These are phyloP conservation scores for Golubevia sp. DNA, from an alignment of 1,284 basidiomycete genomes.

Conservation along the genomic window DNA sequence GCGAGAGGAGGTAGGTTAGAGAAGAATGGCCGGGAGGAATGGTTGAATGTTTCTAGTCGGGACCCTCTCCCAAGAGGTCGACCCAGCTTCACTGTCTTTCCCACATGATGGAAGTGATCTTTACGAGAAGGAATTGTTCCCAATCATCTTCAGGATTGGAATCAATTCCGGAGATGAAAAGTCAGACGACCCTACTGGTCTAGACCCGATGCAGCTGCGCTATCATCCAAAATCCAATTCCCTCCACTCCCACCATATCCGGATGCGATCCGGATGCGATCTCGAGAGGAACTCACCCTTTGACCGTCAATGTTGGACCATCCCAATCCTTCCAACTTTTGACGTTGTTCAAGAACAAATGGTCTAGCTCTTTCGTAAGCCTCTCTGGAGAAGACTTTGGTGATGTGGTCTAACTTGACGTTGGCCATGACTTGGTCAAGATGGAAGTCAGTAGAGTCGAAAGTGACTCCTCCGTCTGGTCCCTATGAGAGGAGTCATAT, in stretches of 20 bases:
- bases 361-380: constrained; percentile 52
- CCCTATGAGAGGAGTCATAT: constrained; percentile 15
- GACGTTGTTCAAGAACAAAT: constrained; percentile 52
- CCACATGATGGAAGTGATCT: too few relatives aligned
- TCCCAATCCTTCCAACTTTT: constrained; percentile 48
- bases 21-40: too few relatives aligned
- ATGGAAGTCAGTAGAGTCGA: constrained; percentile 40
- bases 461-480: constrained; percentile 45
- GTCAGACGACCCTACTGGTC: too few relatives aligned
- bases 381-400: constrained; percentile 52
- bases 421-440: constrained; percentile 36
- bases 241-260: background rate
- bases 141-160: too few relatives aligned
- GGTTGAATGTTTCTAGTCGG: too few relatives aligned
- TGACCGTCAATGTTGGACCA: constrained; percentile 37
- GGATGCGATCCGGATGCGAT: background rate
- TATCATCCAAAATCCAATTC: too few relatives aligned
- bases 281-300: constrained; percentile 14
- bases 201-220: too few relatives aligned
- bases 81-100: too few relatives aligned
- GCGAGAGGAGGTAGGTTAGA: background rate
- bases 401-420: constrained; percentile 43
- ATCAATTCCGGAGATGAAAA: too few relatives aligned
- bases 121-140: too few relatives aligned
- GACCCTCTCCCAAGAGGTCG: too few relatives aligned